Conservation (phyloP, 768 basidiomycete genomes). For the Boletus rubroflammeus region DNA sequence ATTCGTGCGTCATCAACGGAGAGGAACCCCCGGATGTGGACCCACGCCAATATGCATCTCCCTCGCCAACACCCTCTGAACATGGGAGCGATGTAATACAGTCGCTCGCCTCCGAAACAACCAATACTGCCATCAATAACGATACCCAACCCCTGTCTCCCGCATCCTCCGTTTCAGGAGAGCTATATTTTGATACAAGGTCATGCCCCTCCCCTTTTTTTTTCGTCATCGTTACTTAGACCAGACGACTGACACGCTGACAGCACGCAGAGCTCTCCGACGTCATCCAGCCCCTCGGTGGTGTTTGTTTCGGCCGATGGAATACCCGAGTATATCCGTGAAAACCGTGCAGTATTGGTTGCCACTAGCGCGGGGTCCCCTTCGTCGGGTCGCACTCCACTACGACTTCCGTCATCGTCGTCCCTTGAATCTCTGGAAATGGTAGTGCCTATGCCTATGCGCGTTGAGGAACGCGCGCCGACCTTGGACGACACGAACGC, state of each 20-base stretch:
- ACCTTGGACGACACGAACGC: not conserved
- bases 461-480: not conserved
- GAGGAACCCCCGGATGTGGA: not conserved
- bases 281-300: constrained; percentile 22
- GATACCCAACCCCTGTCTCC: constrained; percentile 12
- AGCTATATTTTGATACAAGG: constrained; percentile 18
- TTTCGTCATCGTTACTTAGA: not conserved
- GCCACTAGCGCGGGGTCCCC: constrained; percentile 28
- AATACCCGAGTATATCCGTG: constrained; percentile 30
- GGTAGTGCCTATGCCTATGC: not conserved
- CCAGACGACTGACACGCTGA: not conserved
- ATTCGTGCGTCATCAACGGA: not conserved
- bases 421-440: constrained; percentile 22
- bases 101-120: not conserved
- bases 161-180: constrained; percentile 8
- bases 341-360: constrained; percentile 30
- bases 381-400: constrained; percentile 15
- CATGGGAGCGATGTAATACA: constrained; percentile 20
- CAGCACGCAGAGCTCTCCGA: constrained; percentile 5
- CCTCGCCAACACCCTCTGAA: constrained; percentile 29
- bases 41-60: constrained; percentile 2
- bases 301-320: constrained; percentile 30
- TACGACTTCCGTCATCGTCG: constrained; percentile 23
- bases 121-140: not conserved
- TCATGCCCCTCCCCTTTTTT: not conserved